Evolutionary conservation across 306 rosid genomes (phyloP), one percentile per base, ranked within the genome.

Genomic region (Prunus padus): DNA sequence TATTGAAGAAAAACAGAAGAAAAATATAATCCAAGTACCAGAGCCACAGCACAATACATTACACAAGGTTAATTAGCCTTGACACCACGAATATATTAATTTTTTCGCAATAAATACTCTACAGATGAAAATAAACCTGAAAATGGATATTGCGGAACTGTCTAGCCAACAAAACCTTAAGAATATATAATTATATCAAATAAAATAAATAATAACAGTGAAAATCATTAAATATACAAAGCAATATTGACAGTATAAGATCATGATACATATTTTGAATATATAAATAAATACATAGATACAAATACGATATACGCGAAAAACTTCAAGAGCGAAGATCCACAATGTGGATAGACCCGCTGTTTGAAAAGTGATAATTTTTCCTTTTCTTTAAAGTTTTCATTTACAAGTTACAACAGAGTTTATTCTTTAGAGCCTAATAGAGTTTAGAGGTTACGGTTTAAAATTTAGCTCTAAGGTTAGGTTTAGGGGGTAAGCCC

Each of bases 21-120:
- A 50, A 50, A 56, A 65, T 59, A 76, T 52, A 44, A 23, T 51
- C 40, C 33, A 64, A 71, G 69, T 75, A 73, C 11, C 45, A 77
- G 47, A 56, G 56, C 55, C 65, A 68, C 83, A 73, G 62, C 40
- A 84, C 10, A 49, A 70, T 60, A 51, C 16, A 81, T 76, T 30
- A 37, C 44, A 1, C 20, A 47, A 71, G 22, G 23, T 49, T 14
- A 30, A 30, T 23, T 49, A 63, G 33, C 64, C 51, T 71, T 22
- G 33, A 76, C 45, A 70, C 22, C 7, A 65, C 33, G 37, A 67
- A 25, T 19, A 65, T 13, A 52, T 11, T 7, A 20, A 19, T 26
- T 19, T 5, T 6, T 45, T 67, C 33, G 6, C 25, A 16, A 31
- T 14, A 30, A 61, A 59, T 59, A 11, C 13, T 59, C 37, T 25